These are phyloP conservation scores for Fragaria ananassa DNA, from an alignment of 306 rosid species.

Conservation along the genomic window DNA sequence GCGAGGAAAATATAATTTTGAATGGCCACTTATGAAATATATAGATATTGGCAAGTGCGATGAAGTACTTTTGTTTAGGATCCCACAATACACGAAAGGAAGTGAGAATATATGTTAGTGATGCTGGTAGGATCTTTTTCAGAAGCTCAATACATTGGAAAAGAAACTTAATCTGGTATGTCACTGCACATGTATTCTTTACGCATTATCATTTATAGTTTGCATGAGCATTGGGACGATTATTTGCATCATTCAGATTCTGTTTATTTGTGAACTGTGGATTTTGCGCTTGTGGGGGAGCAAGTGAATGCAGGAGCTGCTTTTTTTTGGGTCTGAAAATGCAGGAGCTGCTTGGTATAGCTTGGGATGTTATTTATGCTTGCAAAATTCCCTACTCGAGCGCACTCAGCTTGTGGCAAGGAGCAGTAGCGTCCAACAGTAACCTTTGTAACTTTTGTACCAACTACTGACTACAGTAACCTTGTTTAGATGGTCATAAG, in stretches of 20 bases:
- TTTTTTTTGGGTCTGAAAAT: too few relatives aligned
- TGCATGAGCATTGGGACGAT: not conserved
- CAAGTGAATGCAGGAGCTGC: not conserved
- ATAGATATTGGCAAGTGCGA: not conserved
- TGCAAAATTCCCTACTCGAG: not conserved
- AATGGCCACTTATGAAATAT: not conserved
- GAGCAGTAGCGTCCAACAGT: not conserved
- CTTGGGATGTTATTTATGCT: not conserved
- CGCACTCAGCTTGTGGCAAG: not conserved
- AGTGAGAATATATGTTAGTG: not conserved
- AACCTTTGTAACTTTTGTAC: not conserved
- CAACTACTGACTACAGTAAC: too few relatives aligned
- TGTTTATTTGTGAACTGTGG: not conserved
- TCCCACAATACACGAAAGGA: not conserved
- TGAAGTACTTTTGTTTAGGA: not conserved
- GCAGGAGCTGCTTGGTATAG: not conserved
- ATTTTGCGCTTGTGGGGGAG: not conserved
- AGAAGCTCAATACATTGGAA: not conserved
- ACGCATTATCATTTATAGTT: too few relatives aligned
- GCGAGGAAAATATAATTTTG: not conserved
- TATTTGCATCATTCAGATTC: not conserved
- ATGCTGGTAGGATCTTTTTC: not conserved
- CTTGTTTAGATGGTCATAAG: not conserved
- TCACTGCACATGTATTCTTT: not conserved
- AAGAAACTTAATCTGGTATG: not conserved